Evolutionary conservation across 148 eudicot genomes (phyloP), one percentile per base, ranked within the genome.

Genomic region (Limonium bicolor): DNA sequence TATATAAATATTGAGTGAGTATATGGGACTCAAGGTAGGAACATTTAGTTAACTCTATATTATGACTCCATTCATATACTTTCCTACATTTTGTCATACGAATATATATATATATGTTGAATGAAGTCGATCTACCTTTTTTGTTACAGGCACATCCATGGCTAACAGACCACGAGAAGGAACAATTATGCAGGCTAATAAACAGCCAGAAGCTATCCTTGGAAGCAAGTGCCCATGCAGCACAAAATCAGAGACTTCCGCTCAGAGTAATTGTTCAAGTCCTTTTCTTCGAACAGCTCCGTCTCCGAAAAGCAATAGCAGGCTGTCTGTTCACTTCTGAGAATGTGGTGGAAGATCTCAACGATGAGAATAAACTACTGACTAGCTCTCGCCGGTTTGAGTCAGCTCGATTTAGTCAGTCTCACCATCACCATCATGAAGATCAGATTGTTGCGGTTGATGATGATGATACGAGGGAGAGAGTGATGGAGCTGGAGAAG

Each of bases 221-320:
- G 23, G 77, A 72, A 60, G 77, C 77, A 8, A 47, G 64, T 61
- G 67, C 63, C 17, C 72, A 72, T 26, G 77, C 73, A 15, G 72
- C 77, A 5, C 77, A 72, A 27, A 72, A 72, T 35, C 72, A 72
- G 58, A 59, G 69, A 44, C 52, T 72, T 13, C 77, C 77, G 4
- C 63, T 72, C 16, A 56, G 77, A 18, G 60, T 72, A 23, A 56
- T 63, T 9, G 61, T 72, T 45, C 77, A 72, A 52, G 73, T 72
- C 36, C 73, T 72, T 14, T 72, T 72, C 57, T 72, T 63, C 24
- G 73, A 72, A 18, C 77, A 72, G 63, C 66, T 63, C 3, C 72
- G 68, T 14, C 64, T 72, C 6, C 60, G 73, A 16, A 59, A 69
- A 22, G 67, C 69, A 10, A 55, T 72, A 3, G 57, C 77, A 0